phyloP scores from a whole-genome alignment of 2,329 filamentous ascomycete species.

The Leptodontidium sp. region DNA sequence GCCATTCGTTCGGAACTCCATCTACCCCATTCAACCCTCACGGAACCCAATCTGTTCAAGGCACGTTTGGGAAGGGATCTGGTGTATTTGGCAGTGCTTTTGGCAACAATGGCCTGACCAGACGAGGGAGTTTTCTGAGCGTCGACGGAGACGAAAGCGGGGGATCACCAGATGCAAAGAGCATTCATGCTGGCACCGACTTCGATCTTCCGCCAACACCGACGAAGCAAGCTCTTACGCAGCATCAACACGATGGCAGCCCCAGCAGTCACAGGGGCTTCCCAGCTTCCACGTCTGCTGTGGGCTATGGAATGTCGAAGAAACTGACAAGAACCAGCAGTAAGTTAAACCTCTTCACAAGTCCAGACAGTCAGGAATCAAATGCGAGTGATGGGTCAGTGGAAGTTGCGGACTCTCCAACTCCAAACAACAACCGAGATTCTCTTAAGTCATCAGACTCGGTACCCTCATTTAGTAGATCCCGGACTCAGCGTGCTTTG shows the following conservation, averaged over 20 bases:
- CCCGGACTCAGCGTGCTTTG: constrained; percentile 47
- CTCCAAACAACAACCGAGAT: constrained; percentile 47
- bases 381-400: constrained; percentile 44
- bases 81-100: constrained; percentile 68
- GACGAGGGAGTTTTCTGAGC: constrained; percentile 76
- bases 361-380: constrained; percentile 38
- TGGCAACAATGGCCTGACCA: constrained; percentile 53
- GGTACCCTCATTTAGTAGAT: constrained; percentile 51
- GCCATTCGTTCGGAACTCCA: constrained; percentile 80
- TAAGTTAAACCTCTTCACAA: constrained; percentile 48
- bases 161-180: constrained; percentile 61
- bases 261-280: constrained; percentile 43
- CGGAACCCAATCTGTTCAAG: constrained; percentile 53
- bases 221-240: constrained; percentile 72
- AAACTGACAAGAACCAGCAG: constrained; percentile 46
- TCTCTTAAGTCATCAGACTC: constrained; percentile 48
- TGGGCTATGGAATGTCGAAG: constrained; percentile 40
- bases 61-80: constrained; percentile 61
- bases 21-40: constrained; percentile 81
- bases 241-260: constrained; percentile 41
- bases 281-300: constrained; percentile 39
- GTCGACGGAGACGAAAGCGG: constrained; percentile 70
- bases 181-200: constrained; percentile 67
- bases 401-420: constrained; percentile 46
- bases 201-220: constrained; percentile 90